Conservation (phyloP, 2,329 filamentous ascomycete genomes). For the Hypoxylon sp. region DNA sequence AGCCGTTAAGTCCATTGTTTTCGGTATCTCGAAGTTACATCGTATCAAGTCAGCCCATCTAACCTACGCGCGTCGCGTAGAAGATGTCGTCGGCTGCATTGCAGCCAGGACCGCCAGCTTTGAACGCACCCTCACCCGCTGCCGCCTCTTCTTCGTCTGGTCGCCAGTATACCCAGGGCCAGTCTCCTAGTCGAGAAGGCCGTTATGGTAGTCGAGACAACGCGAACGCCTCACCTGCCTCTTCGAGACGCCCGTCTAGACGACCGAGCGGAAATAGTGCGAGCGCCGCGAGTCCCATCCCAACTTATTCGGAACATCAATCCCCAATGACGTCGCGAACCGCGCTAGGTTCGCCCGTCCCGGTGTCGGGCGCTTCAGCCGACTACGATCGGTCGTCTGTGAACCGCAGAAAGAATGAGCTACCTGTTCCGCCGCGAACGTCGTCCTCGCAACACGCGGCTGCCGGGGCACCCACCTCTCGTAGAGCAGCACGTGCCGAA, state of each 20-base stretch:
- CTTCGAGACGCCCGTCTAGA: conserved; percentile 62
- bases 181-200: conserved; percentile 62
- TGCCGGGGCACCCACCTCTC: conserved; percentile 49
- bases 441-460: conserved; percentile 72
- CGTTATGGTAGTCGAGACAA: conserved; percentile 63
- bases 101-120: conserved; percentile 61
- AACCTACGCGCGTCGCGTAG: conserved; percentile 46
- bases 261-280: conserved; percentile 60
- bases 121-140: conserved; percentile 56
- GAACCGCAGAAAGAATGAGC: conserved; percentile 66
- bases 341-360: conserved; percentile 53
- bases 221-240: conserved; percentile 57
- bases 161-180: conserved; percentile 61
- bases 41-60: not conserved
- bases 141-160: conserved; percentile 56
- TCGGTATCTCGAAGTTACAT: conserved; percentile 13
- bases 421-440: conserved; percentile 80
- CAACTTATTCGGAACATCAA: conserved; percentile 46
- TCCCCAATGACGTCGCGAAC: conserved; percentile 59
- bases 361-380: conserved; percentile 50
- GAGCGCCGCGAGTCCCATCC: conserved; percentile 38
- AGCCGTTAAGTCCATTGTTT: conserved; percentile 6
- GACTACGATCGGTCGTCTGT: conserved; percentile 55
- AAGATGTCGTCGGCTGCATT: conserved; percentile 71
- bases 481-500: conserved; percentile 55